phyloP scores from a whole-genome alignment of 345 rosid genomes.

The Citrus sp. region DNA sequence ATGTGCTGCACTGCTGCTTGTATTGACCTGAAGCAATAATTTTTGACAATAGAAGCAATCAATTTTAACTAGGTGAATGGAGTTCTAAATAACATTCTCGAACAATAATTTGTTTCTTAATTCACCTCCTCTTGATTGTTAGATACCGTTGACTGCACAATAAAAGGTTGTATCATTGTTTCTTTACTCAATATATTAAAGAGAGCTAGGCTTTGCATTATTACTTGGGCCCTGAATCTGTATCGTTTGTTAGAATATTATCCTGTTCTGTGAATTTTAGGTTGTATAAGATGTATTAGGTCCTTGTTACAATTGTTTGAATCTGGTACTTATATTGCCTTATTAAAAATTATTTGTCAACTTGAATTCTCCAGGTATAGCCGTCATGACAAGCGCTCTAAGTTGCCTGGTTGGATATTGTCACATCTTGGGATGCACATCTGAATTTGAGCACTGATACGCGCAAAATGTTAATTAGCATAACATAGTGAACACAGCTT shows the following conservation, averaged over 20 bases:
- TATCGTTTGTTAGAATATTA: not conserved
- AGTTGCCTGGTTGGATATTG: slow-evolving; percentile 94
- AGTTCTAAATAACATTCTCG: not conserved
- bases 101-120: not conserved
- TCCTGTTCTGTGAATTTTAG: not conserved
- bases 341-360: not conserved
- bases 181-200: not conserved
- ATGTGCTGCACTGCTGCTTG: not conserved
- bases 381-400: slow-evolving; percentile 95
- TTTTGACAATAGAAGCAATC: not conserved
- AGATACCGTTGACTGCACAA: not conserved
- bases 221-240: not conserved
- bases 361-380: slow-evolving; percentile 63
- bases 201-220: not conserved
- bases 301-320: not conserved
- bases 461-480: not conserved
- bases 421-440: slow-evolving; percentile 87
- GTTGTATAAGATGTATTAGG: not conserved
- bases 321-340: not conserved
- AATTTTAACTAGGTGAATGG: not conserved
- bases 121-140: not conserved
- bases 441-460: slow-evolving; percentile 93
- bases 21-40: not conserved
- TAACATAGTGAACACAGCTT: not conserved
- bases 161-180: not conserved